These are phyloP conservation scores for Biscogniauxia mediterranea DNA, from an alignment of 2,329 filamentous ascomycete genomes.

Conservation along the genomic window DNA sequence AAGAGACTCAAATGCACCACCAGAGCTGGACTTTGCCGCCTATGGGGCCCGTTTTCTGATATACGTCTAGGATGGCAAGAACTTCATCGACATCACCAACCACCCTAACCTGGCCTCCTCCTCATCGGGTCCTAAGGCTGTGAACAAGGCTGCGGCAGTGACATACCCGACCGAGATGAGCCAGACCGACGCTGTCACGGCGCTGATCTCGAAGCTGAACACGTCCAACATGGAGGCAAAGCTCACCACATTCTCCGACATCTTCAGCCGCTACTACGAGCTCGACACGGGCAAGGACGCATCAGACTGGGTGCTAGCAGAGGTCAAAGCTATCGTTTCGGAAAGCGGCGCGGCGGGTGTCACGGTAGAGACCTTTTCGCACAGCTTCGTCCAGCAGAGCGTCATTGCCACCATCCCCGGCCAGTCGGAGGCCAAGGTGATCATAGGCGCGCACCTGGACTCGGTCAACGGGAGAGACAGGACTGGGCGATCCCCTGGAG, in stretches of 20 bases:
- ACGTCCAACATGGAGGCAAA: conserved; percentile 65
- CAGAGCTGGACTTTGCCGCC: background rate
- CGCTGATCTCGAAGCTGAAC: conserved; percentile 57
- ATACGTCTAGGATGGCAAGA: conserved; percentile 58
- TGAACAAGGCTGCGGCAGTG: conserved; percentile 33
- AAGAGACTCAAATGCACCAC: background rate
- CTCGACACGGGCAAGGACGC: conserved; percentile 66
- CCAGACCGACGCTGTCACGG: conserved; percentile 55
- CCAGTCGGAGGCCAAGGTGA: conserved; percentile 67
- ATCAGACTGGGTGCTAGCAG: conserved; percentile 69
- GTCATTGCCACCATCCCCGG: conserved; percentile 82
- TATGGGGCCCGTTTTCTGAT: conserved; percentile 41
- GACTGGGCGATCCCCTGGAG: conserved; percentile 69
- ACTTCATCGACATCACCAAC: conserved; percentile 77
- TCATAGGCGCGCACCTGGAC: conserved; percentile 78
- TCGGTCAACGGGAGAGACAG: conserved; percentile 76
- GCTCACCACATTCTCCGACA: conserved; percentile 63
- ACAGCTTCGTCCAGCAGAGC: conserved; percentile 72
- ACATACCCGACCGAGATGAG: conserved; percentile 57
- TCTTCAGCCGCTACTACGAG: conserved; percentile 68
- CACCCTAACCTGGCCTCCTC: conserved; percentile 54
- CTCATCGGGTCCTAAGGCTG: conserved; percentile 24
- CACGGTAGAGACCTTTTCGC: conserved; percentile 62
- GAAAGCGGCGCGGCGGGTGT: conserved; percentile 61
- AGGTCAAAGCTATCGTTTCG: conserved; percentile 61